Percentiles rank a stretch among this genome's conserved stretches.
Conservation (phyloP, 179 eudicot species). For the Amaranthus tricolor region DNA sequence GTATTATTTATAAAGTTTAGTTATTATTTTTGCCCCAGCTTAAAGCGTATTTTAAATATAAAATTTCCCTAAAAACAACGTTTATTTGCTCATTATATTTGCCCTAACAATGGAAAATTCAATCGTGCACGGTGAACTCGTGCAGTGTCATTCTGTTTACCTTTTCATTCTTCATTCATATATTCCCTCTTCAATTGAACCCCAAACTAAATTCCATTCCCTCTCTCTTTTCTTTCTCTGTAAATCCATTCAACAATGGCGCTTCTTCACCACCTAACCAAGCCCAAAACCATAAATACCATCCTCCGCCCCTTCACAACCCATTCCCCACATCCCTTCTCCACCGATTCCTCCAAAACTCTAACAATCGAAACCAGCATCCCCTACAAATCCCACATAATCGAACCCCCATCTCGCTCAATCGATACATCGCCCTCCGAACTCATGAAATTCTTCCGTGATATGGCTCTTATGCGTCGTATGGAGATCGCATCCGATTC, state of each 20-base stretch:
- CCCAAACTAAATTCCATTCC: not conserved
- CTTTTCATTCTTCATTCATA: not conserved
- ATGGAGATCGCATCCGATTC: constrained; percentile 98
- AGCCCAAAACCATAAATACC: constrained; percentile 10
- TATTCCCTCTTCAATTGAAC: not conserved
- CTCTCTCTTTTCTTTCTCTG: not conserved
- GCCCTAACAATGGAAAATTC: no score
- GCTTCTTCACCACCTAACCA: constrained; percentile 35
- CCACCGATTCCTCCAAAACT: constrained; percentile 41
- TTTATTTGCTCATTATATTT: no score
- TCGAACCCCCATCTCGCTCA: constrained; percentile 68
- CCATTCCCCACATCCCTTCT: constrained; percentile 38
- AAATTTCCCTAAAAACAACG: no score
- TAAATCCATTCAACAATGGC: constrained; percentile 31
- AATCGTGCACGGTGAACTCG: no score
- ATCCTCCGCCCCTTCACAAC: constrained; percentile 30
- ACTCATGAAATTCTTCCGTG: constrained; percentile 66
- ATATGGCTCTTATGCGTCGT: constrained; percentile 80
- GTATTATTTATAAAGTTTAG: no score
- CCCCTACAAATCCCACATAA: constrained; percentile 69
- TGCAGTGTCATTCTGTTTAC: not conserved
- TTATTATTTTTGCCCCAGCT: no score
- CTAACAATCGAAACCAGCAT: constrained; percentile 74
- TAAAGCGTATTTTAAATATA: no score
- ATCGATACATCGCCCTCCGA: constrained; percentile 59